phyloP scores from a whole-genome alignment of 2,329 filamentous ascomycete genomes.

The Botrytis porri region DNA sequence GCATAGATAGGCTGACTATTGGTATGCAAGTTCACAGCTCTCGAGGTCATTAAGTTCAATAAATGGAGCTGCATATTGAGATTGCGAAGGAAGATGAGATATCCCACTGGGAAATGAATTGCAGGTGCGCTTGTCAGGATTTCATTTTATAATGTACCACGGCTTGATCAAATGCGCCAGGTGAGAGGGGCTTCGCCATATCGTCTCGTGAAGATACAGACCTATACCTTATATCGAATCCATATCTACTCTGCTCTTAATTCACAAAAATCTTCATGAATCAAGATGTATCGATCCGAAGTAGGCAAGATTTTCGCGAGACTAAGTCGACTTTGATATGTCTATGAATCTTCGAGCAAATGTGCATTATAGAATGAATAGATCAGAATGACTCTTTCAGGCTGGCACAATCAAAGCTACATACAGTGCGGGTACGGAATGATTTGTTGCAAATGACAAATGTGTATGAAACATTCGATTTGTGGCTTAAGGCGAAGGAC shows the following conservation, averaged over 20 bases:
- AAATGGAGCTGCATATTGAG: no score
- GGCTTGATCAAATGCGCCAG: no score
- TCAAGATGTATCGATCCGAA: neutral
- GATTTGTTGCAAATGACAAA: neutral
- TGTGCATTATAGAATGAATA: neutral
- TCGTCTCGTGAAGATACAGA: neutral
- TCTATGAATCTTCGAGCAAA: neutral
- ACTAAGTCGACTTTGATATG: neutral
- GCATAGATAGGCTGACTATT: neutral
- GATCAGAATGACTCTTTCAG: neutral
- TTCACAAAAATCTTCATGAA: neutral
- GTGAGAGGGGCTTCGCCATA: neutral
- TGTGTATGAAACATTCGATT: neutral
- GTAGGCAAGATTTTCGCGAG: neutral
- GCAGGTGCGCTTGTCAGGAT: no score
- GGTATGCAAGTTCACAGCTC: neutral
- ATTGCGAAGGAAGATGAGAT: no score
- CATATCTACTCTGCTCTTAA: neutral
- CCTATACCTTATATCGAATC: neutral
- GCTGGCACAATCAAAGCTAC: neutral
- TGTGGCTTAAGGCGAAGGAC: neutral
- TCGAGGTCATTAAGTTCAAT: no score
- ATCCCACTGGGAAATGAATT: no score
- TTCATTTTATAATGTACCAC: no score
- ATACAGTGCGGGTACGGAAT: neutral